Evolutionary conservation across 352 stramenopile genomes (phyloP).

Genomic region (Pythium angustatum): DNA sequence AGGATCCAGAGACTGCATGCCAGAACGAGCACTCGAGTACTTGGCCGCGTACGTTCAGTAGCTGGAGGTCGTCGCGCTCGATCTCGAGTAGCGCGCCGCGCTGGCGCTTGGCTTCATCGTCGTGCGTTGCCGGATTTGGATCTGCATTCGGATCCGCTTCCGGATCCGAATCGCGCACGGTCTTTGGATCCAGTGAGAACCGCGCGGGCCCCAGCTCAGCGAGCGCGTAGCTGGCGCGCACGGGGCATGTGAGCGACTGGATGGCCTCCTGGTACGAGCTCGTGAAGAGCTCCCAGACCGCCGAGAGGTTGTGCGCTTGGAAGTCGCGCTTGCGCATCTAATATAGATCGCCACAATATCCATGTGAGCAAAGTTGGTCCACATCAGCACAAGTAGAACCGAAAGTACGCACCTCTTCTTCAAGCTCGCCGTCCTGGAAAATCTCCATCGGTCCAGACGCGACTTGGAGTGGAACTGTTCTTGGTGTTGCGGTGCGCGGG

Average conservation of each 20-base stretch:
- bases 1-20: conserved; percentile 19
- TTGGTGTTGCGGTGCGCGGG: not conserved
- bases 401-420: conserved; percentile 57
- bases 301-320: conserved; percentile 50
- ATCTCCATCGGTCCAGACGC: conserved; percentile 85
- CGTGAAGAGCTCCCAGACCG: conserved; percentile 73
- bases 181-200: conserved; percentile 21
- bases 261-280: conserved; percentile 77
- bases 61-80: conserved; percentile 60
- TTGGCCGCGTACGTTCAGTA: conserved; percentile 52
- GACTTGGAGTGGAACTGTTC: not conserved
- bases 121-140: not conserved
- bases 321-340: conserved; percentile 66
- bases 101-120: not conserved
- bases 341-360: not conserved
- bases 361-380: not conserved
- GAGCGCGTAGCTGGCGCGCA: conserved; percentile 59
- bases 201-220: conserved; percentile 46
- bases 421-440: conserved; percentile 77
- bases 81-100: conserved; percentile 5
- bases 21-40: conserved; percentile 76
- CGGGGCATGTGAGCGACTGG: conserved; percentile 62
- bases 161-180: no score
- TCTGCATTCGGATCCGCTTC: no score
- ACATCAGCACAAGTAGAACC: not conserved